Evolutionary conservation across 2,329 filamentous ascomycete genomes (phyloP).

Genomic region (Fonsecaea pedrosoi): DNA sequence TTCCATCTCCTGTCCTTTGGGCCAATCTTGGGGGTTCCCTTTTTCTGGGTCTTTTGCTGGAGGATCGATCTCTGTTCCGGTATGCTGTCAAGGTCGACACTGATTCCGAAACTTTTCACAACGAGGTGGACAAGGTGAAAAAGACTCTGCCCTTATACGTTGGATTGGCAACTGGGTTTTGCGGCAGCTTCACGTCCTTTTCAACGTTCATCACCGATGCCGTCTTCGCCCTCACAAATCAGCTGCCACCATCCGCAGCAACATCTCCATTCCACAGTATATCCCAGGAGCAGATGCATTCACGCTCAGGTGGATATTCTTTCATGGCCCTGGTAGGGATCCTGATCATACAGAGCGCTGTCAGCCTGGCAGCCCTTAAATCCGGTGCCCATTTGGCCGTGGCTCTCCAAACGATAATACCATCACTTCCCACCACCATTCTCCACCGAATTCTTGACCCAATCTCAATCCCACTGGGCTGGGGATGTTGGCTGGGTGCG

Average conservation of each 20-base stretch:
- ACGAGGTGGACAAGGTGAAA: constrained; percentile 55
- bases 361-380: constrained; percentile 71
- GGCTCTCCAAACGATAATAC: constrained; percentile 61
- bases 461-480: constrained; percentile 65
- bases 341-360: constrained; percentile 68
- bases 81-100: constrained; percentile 39
- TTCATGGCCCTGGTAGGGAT: constrained; percentile 78
- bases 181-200: constrained; percentile 84
- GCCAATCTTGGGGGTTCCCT: constrained; percentile 80
- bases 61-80: constrained; percentile 74
- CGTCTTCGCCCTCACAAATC: constrained; percentile 76
- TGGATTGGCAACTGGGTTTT: constrained; percentile 80
- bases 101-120: constrained; percentile 1
- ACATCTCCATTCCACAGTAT: constrained; percentile 16
- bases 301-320: constrained; percentile 64
- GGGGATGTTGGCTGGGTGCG: constrained; percentile 74
- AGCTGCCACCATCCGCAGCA: constrained; percentile 50
- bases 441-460: constrained; percentile 68
- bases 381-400: constrained; percentile 75
- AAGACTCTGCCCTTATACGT: constrained; percentile 85
- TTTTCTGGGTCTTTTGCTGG: constrained; percentile 78
- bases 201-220: constrained; percentile 78
- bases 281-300: not conserved
- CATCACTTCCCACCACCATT: constrained; percentile 62
- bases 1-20: constrained; percentile 77